Evolutionary conservation across 2,329 filamentous ascomycete species (phyloP).

Genomic region (Aspergillus hiratsukae): DNA sequence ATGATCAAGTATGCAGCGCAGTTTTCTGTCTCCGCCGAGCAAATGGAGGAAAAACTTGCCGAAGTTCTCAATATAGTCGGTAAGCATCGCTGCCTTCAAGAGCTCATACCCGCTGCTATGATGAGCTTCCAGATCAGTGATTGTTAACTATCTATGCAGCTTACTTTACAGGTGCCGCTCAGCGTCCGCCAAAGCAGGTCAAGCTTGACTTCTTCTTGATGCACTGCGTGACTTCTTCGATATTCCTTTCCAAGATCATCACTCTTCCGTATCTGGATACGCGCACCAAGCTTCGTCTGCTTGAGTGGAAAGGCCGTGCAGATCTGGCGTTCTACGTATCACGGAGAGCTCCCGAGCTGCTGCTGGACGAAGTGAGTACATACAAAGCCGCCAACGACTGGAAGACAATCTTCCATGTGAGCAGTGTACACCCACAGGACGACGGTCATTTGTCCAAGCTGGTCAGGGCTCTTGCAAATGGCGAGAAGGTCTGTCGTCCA

Average conservation of each 20-base stretch:
- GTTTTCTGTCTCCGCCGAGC: slow-evolving; percentile 53
- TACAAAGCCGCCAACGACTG: slow-evolving; percentile 55
- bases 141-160: slow-evolving; percentile 26
- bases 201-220: slow-evolving; percentile 83
- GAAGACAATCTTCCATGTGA: slow-evolving; percentile 44
- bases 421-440: slow-evolving; percentile 50
- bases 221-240: slow-evolving; percentile 71
- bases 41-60: slow-evolving; percentile 54
- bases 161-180: slow-evolving; percentile 58
- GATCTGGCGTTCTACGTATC: slow-evolving; percentile 73
- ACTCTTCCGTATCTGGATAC: slow-evolving; percentile 57
- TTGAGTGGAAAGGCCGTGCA: slow-evolving; percentile 77
- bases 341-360: slow-evolving; percentile 58
- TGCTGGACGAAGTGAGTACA: slow-evolving; percentile 53
- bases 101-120: neutral
- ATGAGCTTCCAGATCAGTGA: neutral
- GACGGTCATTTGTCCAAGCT: slow-evolving; percentile 82
- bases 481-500: slow-evolving; percentile 46
- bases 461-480: slow-evolving; percentile 64
- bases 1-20: slow-evolving; percentile 59
- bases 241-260: slow-evolving; percentile 67
- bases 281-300: slow-evolving; percentile 60
- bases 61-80: slow-evolving; percentile 67
- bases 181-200: slow-evolving; percentile 59
- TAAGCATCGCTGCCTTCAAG: slow-evolving; percentile 23